Base-by-base conservation (phyloP, 2,329 filamentous ascomycete species). In the Plenodomus tracheiphilus region DNA sequence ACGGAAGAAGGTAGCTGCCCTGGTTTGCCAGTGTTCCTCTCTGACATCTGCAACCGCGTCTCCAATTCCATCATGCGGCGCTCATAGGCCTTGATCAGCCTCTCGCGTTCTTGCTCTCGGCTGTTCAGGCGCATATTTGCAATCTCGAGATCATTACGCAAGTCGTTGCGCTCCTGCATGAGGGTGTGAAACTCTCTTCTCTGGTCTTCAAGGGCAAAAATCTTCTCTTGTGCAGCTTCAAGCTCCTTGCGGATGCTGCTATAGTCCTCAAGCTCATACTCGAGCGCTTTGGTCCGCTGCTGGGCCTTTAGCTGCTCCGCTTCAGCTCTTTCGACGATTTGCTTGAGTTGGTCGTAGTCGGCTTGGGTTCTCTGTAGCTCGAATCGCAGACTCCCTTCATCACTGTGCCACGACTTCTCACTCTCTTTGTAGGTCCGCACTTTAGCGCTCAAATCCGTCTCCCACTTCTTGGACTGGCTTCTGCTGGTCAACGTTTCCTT, bases 401-500 rank as follows among this genome's bases (percentile, higher is more conserved):
- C 84, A 0, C 71, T 70, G 20, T 77, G 80, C 77, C 82, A 86
- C 53, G 78, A 80, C 71, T 85, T 89, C 53, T 86, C 84, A 50
- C 90, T 87, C 49, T 91, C 87, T 41, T 85, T 81, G 35, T 90
- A 77, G 3, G 76, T 75, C 54, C 83, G 81, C 37, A 91, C 75
- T 69, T 88, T 90, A 43, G 78, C 78, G 41, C 81, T 83, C 25
- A 91, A 77, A 58, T 90, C 86, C 2, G 79, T 82, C 64, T 93
- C 89, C 82, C 88, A 89, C 66, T 89, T 92, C 73, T 89, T 89
- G 1, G 86, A 82, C 59, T 91, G 81, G 34, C 81, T 84, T 28
- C 88, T 84, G 38, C 86, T 86, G 59, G 85, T 87, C 51, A 89
- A 84, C 0, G 84, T 85, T 61, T 92, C 88, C 55, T 84, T 87